Evolutionary conservation across 306 rosid genomes (phyloP), one percentile per base, ranked within the genome.

Genomic region (Castanea sativa): DNA sequence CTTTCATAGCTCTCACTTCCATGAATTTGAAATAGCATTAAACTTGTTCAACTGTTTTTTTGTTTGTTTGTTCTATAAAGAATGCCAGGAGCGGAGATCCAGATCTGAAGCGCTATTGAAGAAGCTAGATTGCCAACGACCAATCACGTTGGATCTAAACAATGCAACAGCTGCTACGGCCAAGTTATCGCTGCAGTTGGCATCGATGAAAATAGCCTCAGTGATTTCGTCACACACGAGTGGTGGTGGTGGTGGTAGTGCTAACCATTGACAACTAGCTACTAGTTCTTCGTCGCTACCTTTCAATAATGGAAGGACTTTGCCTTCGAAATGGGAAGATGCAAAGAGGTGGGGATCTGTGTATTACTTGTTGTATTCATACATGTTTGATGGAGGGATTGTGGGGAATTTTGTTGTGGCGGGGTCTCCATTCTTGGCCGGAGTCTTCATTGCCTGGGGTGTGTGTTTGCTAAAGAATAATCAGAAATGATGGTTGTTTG

Each of bases 321-420:
- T 95, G 89, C 99, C 99, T 15, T 95, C 99, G 1, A 95, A 95
- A 79, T 95, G 99, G 99, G 98, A 95, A 82, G 99, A 95, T 82
- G 99, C 98, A 2, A 95, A 94, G 88, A 88, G 99, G 85, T 94
- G 99, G 99, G 97, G 97, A 18, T 38, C 67, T 83, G 97, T 91
- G 0, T 93, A 78, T 72, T 85, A 89, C 84, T 86, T 97, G 0
- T 16, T 89, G 73, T 95, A 89, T 81, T 95, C 96, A 0, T 98
- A 85, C 1, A 83, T 88, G 88, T 91, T 85, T 76, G 97, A 91
- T 4, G 91, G 88, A 5, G 86, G 85, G 19, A 81, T 78, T 71
- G 76, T 75, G 1, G 80, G 88, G 61, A 87, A 77, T 80, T 94
- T 94, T 74, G 79, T 86, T 86, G 82, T 86, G 88, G 82, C 85